These are phyloP conservation scores for Phialemoniopsis sp. DNA, from an alignment of 2,329 filamentous ascomycete species.

Conservation along the genomic window DNA sequence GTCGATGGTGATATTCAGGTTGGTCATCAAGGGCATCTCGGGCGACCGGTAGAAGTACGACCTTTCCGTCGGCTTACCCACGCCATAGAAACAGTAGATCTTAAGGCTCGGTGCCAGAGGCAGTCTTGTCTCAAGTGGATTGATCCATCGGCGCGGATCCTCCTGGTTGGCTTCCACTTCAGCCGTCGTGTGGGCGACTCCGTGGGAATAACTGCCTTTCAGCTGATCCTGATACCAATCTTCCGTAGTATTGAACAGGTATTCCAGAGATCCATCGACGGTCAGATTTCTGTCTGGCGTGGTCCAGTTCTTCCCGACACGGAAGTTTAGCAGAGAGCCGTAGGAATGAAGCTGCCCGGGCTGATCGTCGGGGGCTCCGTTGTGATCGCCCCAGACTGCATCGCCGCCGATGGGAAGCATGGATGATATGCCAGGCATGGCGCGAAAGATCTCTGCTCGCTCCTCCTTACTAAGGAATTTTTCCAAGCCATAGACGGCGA, in stretches of 20 bases:
- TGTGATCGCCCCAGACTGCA: conserved; percentile 87
- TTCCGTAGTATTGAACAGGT: conserved; percentile 74
- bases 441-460: conserved; percentile 87
- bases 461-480: conserved; percentile 91
- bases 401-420: conserved; percentile 96
- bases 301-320: conserved; percentile 58
- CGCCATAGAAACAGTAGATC: conserved; percentile 95
- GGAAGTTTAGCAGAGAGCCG: conserved; percentile 84
- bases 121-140: conserved; percentile 84
- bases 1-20: conserved; percentile 71
- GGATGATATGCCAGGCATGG: conserved; percentile 93
- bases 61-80: conserved; percentile 90
- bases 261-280: conserved; percentile 69
- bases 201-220: conserved; percentile 75
- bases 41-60: conserved; percentile 81
- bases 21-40: conserved; percentile 61
- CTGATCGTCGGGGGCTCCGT: conserved; percentile 83
- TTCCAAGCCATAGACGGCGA: conserved; percentile 94
- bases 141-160: conserved; percentile 84
- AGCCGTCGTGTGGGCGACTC: conserved; percentile 72
- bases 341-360: conserved; percentile 70
- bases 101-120: conserved; percentile 86
- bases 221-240: conserved; percentile 80
- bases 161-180: conserved; percentile 81
- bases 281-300: conserved; percentile 73